Base-by-base conservation (phyloP, 495 filamentous ascomycete genomes). In the Penicillium bovifimosum region DNA sequence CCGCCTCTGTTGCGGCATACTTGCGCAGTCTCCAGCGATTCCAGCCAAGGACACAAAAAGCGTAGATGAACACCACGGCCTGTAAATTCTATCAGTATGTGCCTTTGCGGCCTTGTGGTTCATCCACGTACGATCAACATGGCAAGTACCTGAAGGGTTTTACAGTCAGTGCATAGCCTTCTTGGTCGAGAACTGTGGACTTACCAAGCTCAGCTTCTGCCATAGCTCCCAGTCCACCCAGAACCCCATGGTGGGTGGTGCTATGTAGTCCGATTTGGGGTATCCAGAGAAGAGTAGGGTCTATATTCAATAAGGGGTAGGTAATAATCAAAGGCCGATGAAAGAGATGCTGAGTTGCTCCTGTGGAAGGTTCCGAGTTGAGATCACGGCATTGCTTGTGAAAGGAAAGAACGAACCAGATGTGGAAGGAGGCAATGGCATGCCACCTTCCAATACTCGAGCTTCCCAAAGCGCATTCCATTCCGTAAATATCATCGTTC, bases 121-220 rank as follows among this genome's bases (percentile, higher is more conserved):
- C 41, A 31, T 9, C 32, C 35, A 35, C 63, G 49, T 75, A 83
- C 81, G 28, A 82, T 77, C 50, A 68, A 55, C 32, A 63, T 59
- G 36, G 55, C 74, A 34, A 80, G 67, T 35, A 73, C 66, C 76
- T 78, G 6, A 51, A 17, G 10, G 29, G 20, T 13, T 9, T 47
- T n/a, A n/a, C n/a, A 41, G 59, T 63, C 38, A 66, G 60, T 41
- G 35, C 10, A 7, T 49, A 11, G 14, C 48, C 31, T n/a, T 18
- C 35, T n/a, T 14, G 38, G 9, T 29, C 28, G 28, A 38, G 42
- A 31, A 33, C 13, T 27, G 29, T 14, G 3, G 20, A 79, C 88
- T 71, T 75, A 96, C 92, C 71, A 96, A 85, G 54, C 80, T 85
- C 82, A 96, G 80, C 77, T 96, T 86, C 78, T 95, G 81, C 92